Base-by-base conservation (phyloP, 305 asterid genomes). In the Lippia alba region DNA sequence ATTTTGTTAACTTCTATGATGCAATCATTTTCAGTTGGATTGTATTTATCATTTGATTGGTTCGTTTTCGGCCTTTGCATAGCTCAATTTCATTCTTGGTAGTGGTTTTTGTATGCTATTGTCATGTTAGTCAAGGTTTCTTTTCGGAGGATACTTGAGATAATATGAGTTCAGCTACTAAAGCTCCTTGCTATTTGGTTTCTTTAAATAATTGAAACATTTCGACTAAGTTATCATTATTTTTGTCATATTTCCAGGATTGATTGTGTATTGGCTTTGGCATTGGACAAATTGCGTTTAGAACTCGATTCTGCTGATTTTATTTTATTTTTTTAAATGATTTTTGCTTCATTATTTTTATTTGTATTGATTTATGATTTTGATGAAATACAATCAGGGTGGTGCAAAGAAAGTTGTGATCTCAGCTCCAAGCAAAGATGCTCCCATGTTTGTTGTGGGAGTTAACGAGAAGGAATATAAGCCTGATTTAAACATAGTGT, bases 341-440 rank as follows among this genome's bases (percentile, higher is more conserved):
- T 24, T 24, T 24, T 24, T 24, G 30, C 30, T 24, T 24, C 30
- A 24, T 24, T n/a, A 1, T 30, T 20, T 12, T 15, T 41, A 19
- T 17, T 45, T 33, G 53, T 32, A 64, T 48, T 65, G 59, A 73
- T 66, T 0, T 24, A 3, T 24, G 30, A 24, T 24, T 24, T 24
- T 24, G 30, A 19, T 41, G 12, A 12, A 36, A 39, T 24, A 24
- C 30, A 24, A 72, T 14, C 73, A 90, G 96, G 96, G 91, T 71
- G 96, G 94, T 67, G 96, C 96, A 46, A 90, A 90, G 89, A 89
- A 87, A 81, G 96, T 89, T 54, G 82, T 89, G 64, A 89, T 89
- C 78, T 87, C 92, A 10, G 89, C 94, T 50, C 96, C 92, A 1
- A 87, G 92, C 84, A 81, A 84, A 73, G 89, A 90, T 69, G 94